A percentile compares a stretch with the other conserved stretches of the same genome.
Conservation (phyloP, 2,329 filamentous ascomycete species). For the Tolypocladium pustulatum region DNA sequence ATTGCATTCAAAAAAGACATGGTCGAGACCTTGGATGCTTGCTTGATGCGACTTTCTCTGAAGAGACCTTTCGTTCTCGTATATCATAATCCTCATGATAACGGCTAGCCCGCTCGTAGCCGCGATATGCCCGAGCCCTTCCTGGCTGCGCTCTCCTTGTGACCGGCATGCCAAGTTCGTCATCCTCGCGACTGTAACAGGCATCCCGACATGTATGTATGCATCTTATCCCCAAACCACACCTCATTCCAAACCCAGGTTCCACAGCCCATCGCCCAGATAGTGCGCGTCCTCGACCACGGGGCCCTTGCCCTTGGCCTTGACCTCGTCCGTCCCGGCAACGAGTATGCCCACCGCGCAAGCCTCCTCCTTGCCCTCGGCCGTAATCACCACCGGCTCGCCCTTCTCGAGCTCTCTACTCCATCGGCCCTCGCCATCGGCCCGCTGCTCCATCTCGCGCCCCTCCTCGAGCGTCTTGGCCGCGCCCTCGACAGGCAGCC, state of each 20-base stretch:
- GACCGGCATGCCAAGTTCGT: background rate
- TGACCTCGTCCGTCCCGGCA: slow-evolving; percentile 81
- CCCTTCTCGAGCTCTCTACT: slow-evolving; percentile 65
- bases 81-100: background rate
- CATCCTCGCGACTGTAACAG: background rate
- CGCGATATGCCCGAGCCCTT: background rate
- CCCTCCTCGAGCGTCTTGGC: slow-evolving; percentile 22
- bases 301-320: slow-evolving; percentile 86
- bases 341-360: slow-evolving; percentile 81
- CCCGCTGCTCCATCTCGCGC: slow-evolving; percentile 29
- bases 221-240: background rate
- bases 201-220: background rate
- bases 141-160: background rate
- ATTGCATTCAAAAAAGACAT: too few species aligned
- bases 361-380: slow-evolving; percentile 87
- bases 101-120: background rate
- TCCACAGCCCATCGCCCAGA: slow-evolving; percentile 90
- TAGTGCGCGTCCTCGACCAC: slow-evolving; percentile 92
- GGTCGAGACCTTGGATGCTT: background rate
- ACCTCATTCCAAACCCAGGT: slow-evolving; percentile 40
- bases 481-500: slow-evolving; percentile 51
- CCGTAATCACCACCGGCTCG: slow-evolving; percentile 76
- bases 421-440: slow-evolving; percentile 43
- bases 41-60: background rate
- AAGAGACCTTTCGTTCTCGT: background rate